Base-by-base conservation (phyloP, 2,329 filamentous ascomycete species). In the Hypoxylon sp. region DNA sequence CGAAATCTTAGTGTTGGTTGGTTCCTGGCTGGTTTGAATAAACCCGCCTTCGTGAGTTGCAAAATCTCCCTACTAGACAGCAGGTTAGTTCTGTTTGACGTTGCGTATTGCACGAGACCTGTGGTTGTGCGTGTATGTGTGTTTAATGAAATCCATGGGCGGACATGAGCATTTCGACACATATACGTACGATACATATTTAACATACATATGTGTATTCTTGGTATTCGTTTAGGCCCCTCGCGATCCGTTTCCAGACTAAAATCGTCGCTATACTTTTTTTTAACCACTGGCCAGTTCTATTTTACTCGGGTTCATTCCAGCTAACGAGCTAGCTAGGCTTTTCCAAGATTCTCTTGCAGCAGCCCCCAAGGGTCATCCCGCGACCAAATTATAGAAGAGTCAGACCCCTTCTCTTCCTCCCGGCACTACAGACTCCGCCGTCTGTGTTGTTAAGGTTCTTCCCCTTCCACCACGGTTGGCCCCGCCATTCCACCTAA, bases 341-440 rank as follows among this genome's bases (percentile, higher is more conserved):
- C 67, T 67, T 60, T 69, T 69, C 69, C 69, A 67, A 71, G 66
- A 71, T 71, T 72, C 66, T 71, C 59, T 63, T 68, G 63, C 66
- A 71, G 67, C 68, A 71, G 69, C 62, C 64, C 71, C 67, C 68
- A 73, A 74, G 73, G 73, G 71, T 72, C 67, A 73, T 75, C 73
- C 72, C 73, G 71, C 73, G 70, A 65, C 68, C 67, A 54, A 72
- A 67, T 65, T 70, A 70, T 73, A 71, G 67, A 66, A 75, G 69
- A 71, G 68, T 76, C 69, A 69, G 69, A 59, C 57, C 63, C 68
- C 67, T 64, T 67, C 66, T 71, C 48, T 66, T 68, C 63, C 52
- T 68, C 67, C 72, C 72, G 73, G 73, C 70, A 73, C 74, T 72
- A 73, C 66, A 73, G 64, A 65, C 71, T 71, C 69, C 71, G 69